These are phyloP conservation scores for Paraphysoderma sedebokerense DNA, from an alignment of 371 early-diverging fungal genomes.

Conservation along the genomic window DNA sequence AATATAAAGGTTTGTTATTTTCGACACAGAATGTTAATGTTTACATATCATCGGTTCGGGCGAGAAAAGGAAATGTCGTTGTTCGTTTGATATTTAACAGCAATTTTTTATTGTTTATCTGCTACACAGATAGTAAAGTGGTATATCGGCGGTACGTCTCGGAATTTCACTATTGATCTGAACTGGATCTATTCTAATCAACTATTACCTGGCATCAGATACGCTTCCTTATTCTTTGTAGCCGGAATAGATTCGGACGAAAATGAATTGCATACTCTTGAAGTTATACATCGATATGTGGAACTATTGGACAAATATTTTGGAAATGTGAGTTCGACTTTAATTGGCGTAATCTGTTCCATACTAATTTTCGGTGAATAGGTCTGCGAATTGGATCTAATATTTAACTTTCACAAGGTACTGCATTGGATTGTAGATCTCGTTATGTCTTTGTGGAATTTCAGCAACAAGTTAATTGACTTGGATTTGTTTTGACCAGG, in stretches of 20 bases:
- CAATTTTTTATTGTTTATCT: not conserved
- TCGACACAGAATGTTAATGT: too few species aligned
- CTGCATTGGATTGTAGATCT: not conserved
- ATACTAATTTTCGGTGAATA: slow-evolving; percentile 8
- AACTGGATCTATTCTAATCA: not conserved
- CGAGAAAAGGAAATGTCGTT: not conserved
- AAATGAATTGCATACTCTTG: slow-evolving; percentile 84
- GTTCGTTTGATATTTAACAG: not conserved
- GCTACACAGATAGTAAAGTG: slow-evolving; percentile 61
- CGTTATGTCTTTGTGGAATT: not conserved
- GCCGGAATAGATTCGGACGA: slow-evolving; percentile 80
- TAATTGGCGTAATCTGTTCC: not conserved
- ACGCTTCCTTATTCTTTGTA: slow-evolving; percentile 88
- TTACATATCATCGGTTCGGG: too few species aligned
- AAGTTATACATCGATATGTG: slow-evolving; percentile 93
- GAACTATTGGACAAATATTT: slow-evolving; percentile 93
- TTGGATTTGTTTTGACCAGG: slow-evolving; percentile 14
- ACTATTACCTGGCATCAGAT: too few species aligned
- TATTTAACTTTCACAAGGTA: slow-evolving; percentile 73
- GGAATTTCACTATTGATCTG: slow-evolving; percentile 2
- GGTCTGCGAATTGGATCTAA: slow-evolving; percentile 78
- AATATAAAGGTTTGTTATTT: slow-evolving; percentile 61
- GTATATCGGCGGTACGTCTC: slow-evolving; percentile 62
- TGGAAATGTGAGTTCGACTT: slow-evolving; percentile 61
- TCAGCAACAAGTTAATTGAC: not conserved